A percentile compares a stretch with the other conserved stretches of the same genome.
Evolutionary conservation across 2,329 filamentous ascomycete genomes (phyloP).

Genomic region (Podosphaera xanthii): DNA sequence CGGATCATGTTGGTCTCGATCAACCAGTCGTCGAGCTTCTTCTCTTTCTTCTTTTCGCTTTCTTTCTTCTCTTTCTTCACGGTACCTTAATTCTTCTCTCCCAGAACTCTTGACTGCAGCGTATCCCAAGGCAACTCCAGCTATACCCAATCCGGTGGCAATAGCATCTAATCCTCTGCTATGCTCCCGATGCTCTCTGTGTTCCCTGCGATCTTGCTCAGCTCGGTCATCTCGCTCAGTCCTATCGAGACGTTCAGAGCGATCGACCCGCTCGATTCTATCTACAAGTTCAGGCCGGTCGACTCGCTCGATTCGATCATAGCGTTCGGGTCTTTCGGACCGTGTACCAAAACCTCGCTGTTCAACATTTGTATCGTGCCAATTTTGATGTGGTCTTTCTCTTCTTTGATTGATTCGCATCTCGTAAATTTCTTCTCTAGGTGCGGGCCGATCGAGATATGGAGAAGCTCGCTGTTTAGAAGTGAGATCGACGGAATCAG

Average conservation of each 20-base stretch:
- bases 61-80: conserved; percentile 11
- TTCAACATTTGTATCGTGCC: conserved; percentile 13
- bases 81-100: conserved; percentile 9
- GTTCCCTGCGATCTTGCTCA: neutral
- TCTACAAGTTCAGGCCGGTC: conserved; percentile 1
- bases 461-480: conserved; percentile 5
- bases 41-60: conserved; percentile 11
- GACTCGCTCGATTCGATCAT: conserved; percentile 6
- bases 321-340: conserved; percentile 4
- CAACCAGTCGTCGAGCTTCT: conserved; percentile 10
- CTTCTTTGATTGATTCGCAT: conserved; percentile 12
- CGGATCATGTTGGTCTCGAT: conserved; percentile 10
- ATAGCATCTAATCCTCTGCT: conserved; percentile 12
- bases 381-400: conserved; percentile 9
- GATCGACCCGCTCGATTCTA: neutral
- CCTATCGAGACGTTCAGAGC: conserved; percentile 5
- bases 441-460: conserved; percentile 13
- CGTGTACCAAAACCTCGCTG: conserved; percentile 11
- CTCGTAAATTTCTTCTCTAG: conserved; percentile 15
- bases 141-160: conserved; percentile 14
- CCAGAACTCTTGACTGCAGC: conserved; percentile 13
- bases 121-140: conserved; percentile 15
- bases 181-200: conserved; percentile 7
- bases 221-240: conserved; percentile 5
- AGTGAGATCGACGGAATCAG: conserved; percentile 7